A percentile compares a stretch with the other conserved stretches of the same genome.
phyloP scores from a whole-genome alignment of 768 basidiomycete species.

The Chalciporus pseudorubinellus region DNA sequence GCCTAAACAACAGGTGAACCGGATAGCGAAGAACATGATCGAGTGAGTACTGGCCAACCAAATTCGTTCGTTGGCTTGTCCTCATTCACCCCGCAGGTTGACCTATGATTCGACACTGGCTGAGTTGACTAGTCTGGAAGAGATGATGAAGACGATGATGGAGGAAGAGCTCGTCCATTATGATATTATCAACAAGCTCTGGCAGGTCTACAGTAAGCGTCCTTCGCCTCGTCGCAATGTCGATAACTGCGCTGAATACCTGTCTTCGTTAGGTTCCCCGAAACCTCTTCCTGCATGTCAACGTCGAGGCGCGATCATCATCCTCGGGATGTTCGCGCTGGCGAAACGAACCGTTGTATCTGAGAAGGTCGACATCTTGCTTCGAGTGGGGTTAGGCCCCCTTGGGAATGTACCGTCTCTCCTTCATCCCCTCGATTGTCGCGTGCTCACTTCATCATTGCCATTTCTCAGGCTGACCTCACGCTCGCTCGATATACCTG shows the following conservation, averaged over 20 bases:
- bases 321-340: conserved; percentile 94
- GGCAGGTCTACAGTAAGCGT: conserved; percentile 90
- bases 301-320: conserved; percentile 91
- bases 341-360: conserved; percentile 76
- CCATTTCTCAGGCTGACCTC: conserved; percentile 63
- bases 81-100: conserved; percentile 46
- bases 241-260: neutral
- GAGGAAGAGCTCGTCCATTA: conserved; percentile 77
- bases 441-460: conserved; percentile 2
- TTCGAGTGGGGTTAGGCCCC: conserved; percentile 83
- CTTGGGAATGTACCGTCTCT: conserved; percentile 65
- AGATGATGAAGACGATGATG: conserved; percentile 97
- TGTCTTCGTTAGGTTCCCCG: conserved; percentile 56
- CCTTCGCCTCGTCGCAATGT: neutral
- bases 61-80: neutral
- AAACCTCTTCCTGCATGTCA: conserved; percentile 76
- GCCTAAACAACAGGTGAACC: conserved; percentile 82
- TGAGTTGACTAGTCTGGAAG: conserved; percentile 92
- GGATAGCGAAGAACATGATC: conserved; percentile 96
- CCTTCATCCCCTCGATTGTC: neutral
- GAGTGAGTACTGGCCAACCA: conserved; percentile 53
- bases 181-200: conserved; percentile 87
- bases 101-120: conserved; percentile 93
- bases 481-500: conserved; percentile 92
- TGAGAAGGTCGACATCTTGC: conserved; percentile 79